Conservation (phyloP, 116 monocot species). For the Posidonia oceanica region DNA sequence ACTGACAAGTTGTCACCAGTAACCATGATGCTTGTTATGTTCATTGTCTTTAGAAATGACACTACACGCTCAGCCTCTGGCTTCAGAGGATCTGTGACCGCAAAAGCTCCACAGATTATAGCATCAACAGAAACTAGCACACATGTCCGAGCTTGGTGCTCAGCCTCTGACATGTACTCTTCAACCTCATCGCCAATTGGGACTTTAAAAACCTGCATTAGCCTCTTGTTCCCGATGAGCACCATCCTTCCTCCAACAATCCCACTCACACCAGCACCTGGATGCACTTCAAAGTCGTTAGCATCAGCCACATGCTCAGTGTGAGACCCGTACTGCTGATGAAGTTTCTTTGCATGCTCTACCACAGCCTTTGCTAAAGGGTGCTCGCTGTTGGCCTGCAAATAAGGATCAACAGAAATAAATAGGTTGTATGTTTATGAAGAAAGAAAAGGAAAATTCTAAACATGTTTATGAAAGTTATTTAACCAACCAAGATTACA, state of each 20-base stretch:
- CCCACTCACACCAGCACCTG: conserved; percentile 53
- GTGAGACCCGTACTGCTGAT: conserved; percentile 31
- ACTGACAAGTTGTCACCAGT: conserved; percentile 78
- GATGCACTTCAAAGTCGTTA: conserved; percentile 68
- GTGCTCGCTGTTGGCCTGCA: conserved; percentile 76
- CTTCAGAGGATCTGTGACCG: conserved; percentile 70
- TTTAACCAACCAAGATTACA: not conserved
- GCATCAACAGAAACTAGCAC: conserved; percentile 59
- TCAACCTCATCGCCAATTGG: conserved; percentile 31
- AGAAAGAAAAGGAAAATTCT: not conserved
- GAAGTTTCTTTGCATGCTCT: conserved; percentile 44
- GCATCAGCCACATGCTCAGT: conserved; percentile 19
- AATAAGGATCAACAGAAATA: not conserved
- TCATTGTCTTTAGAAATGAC: conserved; percentile 51
- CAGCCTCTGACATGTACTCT: conserved; percentile 34
- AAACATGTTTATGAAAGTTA: not conserved
- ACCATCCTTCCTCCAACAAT: conserved; percentile 30
- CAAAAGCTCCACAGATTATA: conserved; percentile 55
- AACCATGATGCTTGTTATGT: conserved; percentile 71
- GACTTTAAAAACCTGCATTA: conserved; percentile 47
- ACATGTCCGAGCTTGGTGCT: conserved; percentile 59
- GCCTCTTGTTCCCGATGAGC: conserved; percentile 65
- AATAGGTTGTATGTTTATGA: not conserved
- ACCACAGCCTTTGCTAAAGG: conserved; percentile 68
- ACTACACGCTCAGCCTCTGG: conserved; percentile 59